Percentiles rank a stretch among this genome's conserved stretches.
These are phyloP conservation scores for Hypocrella siamensis DNA, from an alignment of 2,329 filamentous ascomycete species.

Conservation along the genomic window DNA sequence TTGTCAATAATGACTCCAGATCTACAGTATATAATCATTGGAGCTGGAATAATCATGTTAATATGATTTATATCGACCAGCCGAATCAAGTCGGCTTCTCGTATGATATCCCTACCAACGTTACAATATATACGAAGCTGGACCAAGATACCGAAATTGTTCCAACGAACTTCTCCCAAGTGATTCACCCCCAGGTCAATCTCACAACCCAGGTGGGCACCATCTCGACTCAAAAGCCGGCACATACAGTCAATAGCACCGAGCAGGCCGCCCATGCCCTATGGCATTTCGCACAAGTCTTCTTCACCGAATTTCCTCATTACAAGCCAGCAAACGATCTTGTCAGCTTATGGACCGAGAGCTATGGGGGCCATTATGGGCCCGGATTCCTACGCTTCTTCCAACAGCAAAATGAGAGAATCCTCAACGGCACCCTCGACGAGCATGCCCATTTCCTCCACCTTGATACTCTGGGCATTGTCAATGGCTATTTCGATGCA, in stretches of 20 bases:
- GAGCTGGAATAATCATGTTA: conserved; percentile 44
- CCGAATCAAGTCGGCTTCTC: conserved; percentile 55
- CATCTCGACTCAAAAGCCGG: conserved; percentile 13
- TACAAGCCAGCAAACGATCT: conserved; percentile 37
- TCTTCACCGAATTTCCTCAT: conserved; percentile 41
- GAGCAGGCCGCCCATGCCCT: conserved; percentile 37
- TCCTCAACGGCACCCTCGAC: conserved; percentile 12
- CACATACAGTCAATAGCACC: conserved; percentile 29
- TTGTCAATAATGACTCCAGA: conserved; percentile 30
- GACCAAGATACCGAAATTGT: conserved; percentile 32
- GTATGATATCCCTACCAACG: conserved; percentile 48
- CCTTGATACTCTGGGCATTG: conserved; percentile 48
- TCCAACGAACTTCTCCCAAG: conserved; percentile 19
- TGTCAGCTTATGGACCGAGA: conserved; percentile 52
- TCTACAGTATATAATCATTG: conserved; percentile 39
- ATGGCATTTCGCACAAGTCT: conserved; percentile 51
- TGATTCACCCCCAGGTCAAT: conserved; percentile 19
- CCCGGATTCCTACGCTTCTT: conserved; percentile 42
- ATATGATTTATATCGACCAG: conserved; percentile 41
- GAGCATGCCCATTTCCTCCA: conserved; percentile 33
- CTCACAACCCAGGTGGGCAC: conserved; percentile 20
- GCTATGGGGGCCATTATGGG: conserved; percentile 55
- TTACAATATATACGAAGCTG: conserved; percentile 34
- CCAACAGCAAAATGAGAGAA: conserved; percentile 45
- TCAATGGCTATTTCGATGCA: conserved; percentile 55